Evolutionary conservation across 495 filamentous ascomycete species (phyloP), one percentile per base, ranked within the genome.

Genomic region (Cudoniella acicularis): DNA sequence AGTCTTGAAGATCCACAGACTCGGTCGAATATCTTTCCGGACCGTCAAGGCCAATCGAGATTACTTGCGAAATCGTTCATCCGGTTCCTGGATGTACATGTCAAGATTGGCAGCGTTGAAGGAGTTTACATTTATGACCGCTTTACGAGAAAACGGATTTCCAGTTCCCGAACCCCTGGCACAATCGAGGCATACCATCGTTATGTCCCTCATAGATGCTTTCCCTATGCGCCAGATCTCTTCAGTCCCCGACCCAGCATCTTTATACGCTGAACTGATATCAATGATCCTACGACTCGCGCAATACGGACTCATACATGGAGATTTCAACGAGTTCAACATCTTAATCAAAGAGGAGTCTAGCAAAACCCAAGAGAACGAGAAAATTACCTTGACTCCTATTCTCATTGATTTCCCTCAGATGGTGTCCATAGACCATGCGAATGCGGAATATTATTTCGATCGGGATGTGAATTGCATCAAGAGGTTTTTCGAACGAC

Each of bases 321-420:
- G 94, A 63, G 94, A 99, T 70, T 98, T 96, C 76, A 99, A 99
- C 75, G 95, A 98, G 75, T 99, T 99, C 78, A 99, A 99, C 68
- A 90, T 99, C 57, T 78, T 99, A 18, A 86, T 98, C 71, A 86
- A 91, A 62, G 92, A 96, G 65, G 79, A 83, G 27, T 73, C 75
- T 18, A 72, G 57, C 1, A 59, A 70, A 30, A 52, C 48, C 1
- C 52, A 54, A 16, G 54, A 52, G 6, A 45, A 50, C 6, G 69
- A 75, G 49, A 64, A 52, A 0, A 56, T 79, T 22, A 77, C 60
- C 6, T 70, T 87, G 1, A 79, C 70, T 16, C 92, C 94, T 3
- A 81, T 95, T 51, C 71, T 98, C 24, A 99, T 99, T 64, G 95
- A 99, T 74, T 99, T 99, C 70, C 94, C 94, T 1, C 94, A 99